Conservation (phyloP, 2,329 filamentous ascomycete species). For the Fonsecaea nubica region DNA sequence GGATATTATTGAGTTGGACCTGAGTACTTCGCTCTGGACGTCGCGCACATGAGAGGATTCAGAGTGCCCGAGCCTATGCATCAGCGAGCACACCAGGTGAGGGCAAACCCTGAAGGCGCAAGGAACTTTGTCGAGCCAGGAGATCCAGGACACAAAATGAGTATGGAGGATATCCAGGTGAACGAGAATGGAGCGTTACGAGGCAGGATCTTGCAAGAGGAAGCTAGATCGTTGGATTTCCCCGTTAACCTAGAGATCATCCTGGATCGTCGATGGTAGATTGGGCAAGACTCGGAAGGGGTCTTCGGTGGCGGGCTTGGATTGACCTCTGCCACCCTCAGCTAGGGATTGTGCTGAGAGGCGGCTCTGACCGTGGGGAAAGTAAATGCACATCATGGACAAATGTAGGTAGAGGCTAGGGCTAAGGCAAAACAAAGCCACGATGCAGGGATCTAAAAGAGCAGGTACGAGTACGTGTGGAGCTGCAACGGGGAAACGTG, state of each 20-base stretch:
- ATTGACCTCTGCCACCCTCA: constrained; percentile 2
- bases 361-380: constrained; percentile 1
- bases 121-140: not conserved
- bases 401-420: constrained; percentile 3
- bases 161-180: not conserved
- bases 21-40: not conserved
- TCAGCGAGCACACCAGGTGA: not conserved
- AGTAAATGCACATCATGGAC: not conserved
- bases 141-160: not conserved
- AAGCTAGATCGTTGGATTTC: not conserved
- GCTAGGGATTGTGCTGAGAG: not conserved
- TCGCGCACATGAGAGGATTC: not conserved
- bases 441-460: not conserved
- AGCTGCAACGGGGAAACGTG: constrained; percentile 7
- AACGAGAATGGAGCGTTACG: not conserved
- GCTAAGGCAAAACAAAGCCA: constrained; percentile 1
- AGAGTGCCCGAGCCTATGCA: not conserved
- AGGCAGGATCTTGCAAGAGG: not conserved
- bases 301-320: not conserved
- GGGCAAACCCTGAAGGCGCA: not conserved
- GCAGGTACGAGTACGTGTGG: not conserved
- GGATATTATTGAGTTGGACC: not conserved
- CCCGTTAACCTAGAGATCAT: constrained; percentile 1
- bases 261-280: constrained; percentile 16
- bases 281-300: constrained; percentile 4